Evolutionary conservation across 2,329 filamentous ascomycete species (phyloP).

Genomic region (Fusarium begoniae): DNA sequence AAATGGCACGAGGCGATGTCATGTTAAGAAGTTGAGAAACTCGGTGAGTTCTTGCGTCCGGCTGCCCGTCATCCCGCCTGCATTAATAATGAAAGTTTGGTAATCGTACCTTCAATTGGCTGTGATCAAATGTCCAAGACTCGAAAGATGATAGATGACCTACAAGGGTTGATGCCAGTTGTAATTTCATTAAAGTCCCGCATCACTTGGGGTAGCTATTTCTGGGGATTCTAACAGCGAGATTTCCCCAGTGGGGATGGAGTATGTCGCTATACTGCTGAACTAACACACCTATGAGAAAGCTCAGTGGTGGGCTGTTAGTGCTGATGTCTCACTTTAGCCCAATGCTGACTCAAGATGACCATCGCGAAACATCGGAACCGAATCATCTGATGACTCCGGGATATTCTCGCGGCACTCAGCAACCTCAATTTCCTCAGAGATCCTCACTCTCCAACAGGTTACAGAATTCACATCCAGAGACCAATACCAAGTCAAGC

Average conservation of each 20-base stretch:
- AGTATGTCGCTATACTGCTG: background rate
- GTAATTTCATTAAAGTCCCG: background rate
- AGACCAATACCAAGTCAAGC: background rate
- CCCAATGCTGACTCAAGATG: background rate
- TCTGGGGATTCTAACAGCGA: background rate
- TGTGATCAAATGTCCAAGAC: background rate
- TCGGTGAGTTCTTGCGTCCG: background rate
- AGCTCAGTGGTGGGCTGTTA: fast-evolving
- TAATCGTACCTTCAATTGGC: constrained; percentile 28
- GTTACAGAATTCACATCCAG: too few species aligned
- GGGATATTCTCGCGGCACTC: constrained; percentile 9
- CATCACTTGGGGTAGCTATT: background rate
- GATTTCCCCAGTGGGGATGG: background rate
- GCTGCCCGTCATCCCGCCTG: background rate
- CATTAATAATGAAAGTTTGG: constrained; percentile 1
- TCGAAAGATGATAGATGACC: background rate
- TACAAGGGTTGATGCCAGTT: background rate
- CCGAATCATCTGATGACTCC: constrained; percentile 13
- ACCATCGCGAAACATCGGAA: constrained; percentile 21
- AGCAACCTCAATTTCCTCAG: background rate
- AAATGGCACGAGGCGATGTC: background rate
- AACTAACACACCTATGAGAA: fast-evolving
- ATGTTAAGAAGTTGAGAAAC: background rate
- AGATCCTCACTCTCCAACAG: background rate
- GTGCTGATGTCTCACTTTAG: background rate